Percentiles rank a stretch among this genome's conserved stretches.
phyloP scores from a whole-genome alignment of 148 eudicot species.

The Heliamphora exappendiculata region DNA sequence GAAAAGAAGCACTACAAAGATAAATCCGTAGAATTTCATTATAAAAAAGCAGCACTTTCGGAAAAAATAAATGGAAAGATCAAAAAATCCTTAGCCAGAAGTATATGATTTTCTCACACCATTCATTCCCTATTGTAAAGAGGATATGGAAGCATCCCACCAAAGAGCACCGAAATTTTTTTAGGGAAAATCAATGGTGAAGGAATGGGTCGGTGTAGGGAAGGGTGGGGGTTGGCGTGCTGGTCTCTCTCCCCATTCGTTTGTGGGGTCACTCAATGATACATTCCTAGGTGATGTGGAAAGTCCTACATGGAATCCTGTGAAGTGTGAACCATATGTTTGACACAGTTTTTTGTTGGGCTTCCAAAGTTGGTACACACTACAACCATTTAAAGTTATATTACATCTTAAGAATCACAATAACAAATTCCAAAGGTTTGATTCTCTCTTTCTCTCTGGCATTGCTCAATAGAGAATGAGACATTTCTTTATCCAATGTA shows the following conservation, averaged over 20 bases:
- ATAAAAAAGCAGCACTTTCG: conserved; percentile 13
- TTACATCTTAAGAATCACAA: too few species aligned
- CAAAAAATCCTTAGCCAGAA: neutral
- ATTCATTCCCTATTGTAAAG: conserved; percentile 7
- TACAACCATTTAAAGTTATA: too few species aligned
- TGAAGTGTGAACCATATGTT: too few species aligned
- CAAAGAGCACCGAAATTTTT: neutral
- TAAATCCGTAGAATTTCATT: conserved; percentile 1
- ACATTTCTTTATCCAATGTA: too few species aligned
- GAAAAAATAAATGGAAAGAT: neutral
- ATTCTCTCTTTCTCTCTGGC: too few species aligned
- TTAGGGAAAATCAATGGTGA: neutral
- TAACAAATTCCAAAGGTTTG: too few species aligned
- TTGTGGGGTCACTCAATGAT: conserved; percentile 7
- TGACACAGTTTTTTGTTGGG: neutral
- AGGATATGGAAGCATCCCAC: conserved; percentile 11
- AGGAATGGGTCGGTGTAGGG: neutral
- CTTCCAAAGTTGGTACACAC: conserved; percentile 2
- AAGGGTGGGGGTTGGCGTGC: too few species aligned
- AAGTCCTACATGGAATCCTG: conserved; percentile 3
- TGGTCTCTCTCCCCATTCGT: neutral
- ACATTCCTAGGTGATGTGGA: neutral
- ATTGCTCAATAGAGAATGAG: too few species aligned
- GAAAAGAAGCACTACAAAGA: conserved; percentile 10
- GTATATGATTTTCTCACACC: neutral